phyloP scores from a whole-genome alignment of 306 rosid genomes.

The Pueraria montana region DNA sequence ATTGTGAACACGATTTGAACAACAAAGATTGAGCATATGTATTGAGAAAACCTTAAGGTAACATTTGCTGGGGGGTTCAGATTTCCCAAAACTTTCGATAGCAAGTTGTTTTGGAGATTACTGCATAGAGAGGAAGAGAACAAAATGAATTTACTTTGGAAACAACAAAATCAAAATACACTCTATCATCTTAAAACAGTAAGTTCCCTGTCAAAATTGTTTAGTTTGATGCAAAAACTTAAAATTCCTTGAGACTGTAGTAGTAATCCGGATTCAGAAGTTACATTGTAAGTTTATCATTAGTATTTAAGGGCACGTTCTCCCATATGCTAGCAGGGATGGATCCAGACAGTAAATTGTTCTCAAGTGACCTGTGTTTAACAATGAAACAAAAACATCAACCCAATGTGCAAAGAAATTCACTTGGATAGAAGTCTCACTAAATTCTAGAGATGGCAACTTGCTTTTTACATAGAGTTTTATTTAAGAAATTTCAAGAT shows the following conservation, averaged over 20 bases:
- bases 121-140: slow-evolving; percentile 56
- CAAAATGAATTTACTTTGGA: slow-evolving; percentile 19
- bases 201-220: neutral
- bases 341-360: slow-evolving; percentile 66
- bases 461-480: neutral
- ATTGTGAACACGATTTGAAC: slow-evolving; percentile 35
- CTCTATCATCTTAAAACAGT: neutral
- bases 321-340: slow-evolving; percentile 63
- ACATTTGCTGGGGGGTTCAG: slow-evolving; percentile 68
- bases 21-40: slow-evolving; percentile 26
- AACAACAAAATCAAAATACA: neutral
- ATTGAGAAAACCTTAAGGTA: slow-evolving; percentile 66
- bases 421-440: neutral
- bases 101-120: slow-evolving; percentile 72
- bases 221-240: slow-evolving; percentile 30
- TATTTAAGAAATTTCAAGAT: slow-evolving; percentile 29
- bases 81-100: slow-evolving; percentile 58
- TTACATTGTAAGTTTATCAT: slow-evolving; percentile 66
- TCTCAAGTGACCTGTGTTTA: slow-evolving; percentile 63
- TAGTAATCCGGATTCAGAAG: slow-evolving; percentile 38
- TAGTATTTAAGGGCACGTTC: slow-evolving; percentile 52
- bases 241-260: slow-evolving; percentile 15
- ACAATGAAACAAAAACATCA: slow-evolving; percentile 44
- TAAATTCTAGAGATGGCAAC: neutral
- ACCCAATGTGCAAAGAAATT: neutral